Evolutionary conservation across 2,329 filamentous ascomycete genomes (phyloP), one percentile per base, ranked within the genome.

Genomic region (Aspergillus chevalieri): DNA sequence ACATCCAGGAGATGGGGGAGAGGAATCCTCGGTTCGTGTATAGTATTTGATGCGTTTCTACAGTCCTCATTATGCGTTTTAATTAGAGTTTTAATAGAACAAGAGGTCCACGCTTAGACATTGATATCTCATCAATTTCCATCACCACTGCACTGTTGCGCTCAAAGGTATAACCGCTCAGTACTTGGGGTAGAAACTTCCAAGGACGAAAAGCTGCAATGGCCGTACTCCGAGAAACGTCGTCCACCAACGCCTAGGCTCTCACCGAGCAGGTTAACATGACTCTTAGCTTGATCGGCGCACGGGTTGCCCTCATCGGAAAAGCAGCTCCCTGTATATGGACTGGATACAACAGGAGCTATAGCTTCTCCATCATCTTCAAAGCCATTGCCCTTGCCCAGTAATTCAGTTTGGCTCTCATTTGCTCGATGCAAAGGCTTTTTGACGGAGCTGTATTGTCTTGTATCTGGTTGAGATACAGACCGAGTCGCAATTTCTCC

Each of bases 1-100:
- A 71, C 33, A 69, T 74, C 47, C 61, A 66, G 41, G 71, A 74
- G 51, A 63, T 74, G 58, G 71, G 71, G 4, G 71, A 74, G 52
- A 65, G 62, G 24, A 72, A 68, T 46, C 71, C 71, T 15, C 61
- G 65, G 14, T 73, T 72, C 49, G 50, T 63, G 21, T 74, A 69
- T 51, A 70, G 64, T 34, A 65, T 61, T 39, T 73, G 55, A 68
- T 30, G 10, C 26, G 6, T 21, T 43, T 46, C 7, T 17, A 26
- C 6, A 17, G 19, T 41, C 38, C 8, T 17, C 38, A 41, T 41
- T 28, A 28, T 28, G 9, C 26, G 26, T 28, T 4, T 28, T 30
- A 4, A 30, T 30, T 36, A 9, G 30, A 33, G 15, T 9, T 17
- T 7, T 17, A 14, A 36, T 36, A 9, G 6, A 36, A n/a, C 34